phyloP scores from a whole-genome alignment of 2,329 filamentous ascomycete genomes.

The Onygenales sp. region DNA sequence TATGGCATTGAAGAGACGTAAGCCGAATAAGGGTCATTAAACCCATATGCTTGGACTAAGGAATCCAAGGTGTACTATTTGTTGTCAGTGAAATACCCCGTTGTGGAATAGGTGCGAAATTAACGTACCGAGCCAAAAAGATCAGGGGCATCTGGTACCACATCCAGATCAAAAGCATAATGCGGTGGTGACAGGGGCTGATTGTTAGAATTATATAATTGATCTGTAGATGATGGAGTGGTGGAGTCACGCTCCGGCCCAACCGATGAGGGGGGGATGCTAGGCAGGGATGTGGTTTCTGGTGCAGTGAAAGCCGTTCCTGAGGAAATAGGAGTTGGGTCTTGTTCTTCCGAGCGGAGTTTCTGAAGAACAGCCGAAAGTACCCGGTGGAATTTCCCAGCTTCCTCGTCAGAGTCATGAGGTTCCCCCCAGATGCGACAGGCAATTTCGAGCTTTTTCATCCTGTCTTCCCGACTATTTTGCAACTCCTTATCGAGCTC shows the following conservation, averaged over 20 bases:
- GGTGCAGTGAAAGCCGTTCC: background rate
- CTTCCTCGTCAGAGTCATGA: background rate
- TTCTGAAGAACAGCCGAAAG: background rate
- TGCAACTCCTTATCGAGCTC: background rate
- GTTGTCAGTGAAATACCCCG: too few species aligned
- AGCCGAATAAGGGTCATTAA: background rate
- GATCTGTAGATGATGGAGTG: too few species aligned
- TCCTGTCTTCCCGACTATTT: background rate
- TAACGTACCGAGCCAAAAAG: too few species aligned
- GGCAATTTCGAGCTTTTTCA: background rate
- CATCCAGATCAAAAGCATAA: too few species aligned
- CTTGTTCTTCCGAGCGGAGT: background rate
- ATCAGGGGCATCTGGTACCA: too few species aligned
- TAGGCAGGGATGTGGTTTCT: background rate
- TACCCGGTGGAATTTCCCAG: background rate
- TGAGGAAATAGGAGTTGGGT: background rate
- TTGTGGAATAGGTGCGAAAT: too few species aligned
- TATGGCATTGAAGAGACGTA: background rate
- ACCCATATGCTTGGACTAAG: background rate
- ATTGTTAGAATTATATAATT: too few species aligned
- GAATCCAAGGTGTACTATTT: background rate
- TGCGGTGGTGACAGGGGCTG: too few species aligned
- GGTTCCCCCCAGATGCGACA: background rate
- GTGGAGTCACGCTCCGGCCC: too few species aligned
- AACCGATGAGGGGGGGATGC: too few species aligned